These are phyloP conservation scores for Avena insularis DNA, from an alignment of 176 grass and related monocot species.

Conservation along the genomic window DNA sequence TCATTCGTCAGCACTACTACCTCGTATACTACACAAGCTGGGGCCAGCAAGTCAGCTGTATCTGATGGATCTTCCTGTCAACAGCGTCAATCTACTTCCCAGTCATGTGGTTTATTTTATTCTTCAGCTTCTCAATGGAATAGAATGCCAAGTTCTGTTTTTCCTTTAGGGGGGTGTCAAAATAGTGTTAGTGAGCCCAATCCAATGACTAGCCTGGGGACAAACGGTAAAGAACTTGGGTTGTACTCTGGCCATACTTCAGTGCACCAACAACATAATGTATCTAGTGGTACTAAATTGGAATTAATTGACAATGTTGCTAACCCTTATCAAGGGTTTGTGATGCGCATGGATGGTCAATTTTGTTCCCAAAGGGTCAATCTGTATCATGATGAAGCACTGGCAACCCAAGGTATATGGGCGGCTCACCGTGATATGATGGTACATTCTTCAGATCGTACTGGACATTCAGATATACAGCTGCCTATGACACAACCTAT, in stretches of 20 bases:
- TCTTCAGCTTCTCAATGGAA: constrained; percentile 45
- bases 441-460: constrained; percentile 34
- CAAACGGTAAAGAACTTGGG: constrained; percentile 5
- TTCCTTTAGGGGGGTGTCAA: constrained; percentile 26
- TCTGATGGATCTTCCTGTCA: constrained; percentile 54
- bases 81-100: constrained; percentile 52
- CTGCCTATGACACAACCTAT: constrained; percentile 30
- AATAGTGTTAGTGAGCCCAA: constrained; percentile 33
- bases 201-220: constrained; percentile 27
- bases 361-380: constrained; percentile 17
- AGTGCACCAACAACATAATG: constrained; percentile 31
- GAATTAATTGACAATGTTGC: constrained; percentile 29
- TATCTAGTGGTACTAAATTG: constrained; percentile 37
- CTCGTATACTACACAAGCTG: constrained; percentile 37
- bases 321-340: constrained; percentile 39
- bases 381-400: constrained; percentile 30
- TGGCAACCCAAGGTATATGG: constrained; percentile 21
- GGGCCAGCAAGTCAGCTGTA: constrained; percentile 39
- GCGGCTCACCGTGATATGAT: background rate
- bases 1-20: constrained; percentile 37
- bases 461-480: constrained; percentile 27
- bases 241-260: constrained; percentile 24
- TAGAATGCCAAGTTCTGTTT: constrained; percentile 39
- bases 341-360: constrained; percentile 38
- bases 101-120: constrained; percentile 50